Evolutionary conservation across 2,329 filamentous ascomycete genomes (phyloP).

Genomic region (Didymella lethalis): DNA sequence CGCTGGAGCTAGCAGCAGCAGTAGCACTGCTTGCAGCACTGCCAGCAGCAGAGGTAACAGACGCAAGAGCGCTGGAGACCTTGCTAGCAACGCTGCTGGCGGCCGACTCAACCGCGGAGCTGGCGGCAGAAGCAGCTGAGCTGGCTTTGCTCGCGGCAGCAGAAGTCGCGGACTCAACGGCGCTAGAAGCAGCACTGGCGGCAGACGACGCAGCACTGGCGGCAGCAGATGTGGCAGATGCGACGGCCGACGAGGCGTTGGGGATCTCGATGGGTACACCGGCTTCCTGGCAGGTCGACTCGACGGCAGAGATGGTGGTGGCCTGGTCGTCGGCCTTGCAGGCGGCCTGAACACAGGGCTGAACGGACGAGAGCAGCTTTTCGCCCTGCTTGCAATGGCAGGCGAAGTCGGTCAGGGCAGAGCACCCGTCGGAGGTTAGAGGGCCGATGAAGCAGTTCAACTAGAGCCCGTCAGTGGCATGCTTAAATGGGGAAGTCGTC

Average conservation of each 20-base stretch:
- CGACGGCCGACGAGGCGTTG: slow-evolving; percentile 23
- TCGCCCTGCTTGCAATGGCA: slow-evolving; percentile 55
- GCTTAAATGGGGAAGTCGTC: neutral
- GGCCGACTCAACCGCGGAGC: slow-evolving; percentile 22
- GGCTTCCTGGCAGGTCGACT: slow-evolving; percentile 43
- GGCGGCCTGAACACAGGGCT: slow-evolving; percentile 57
- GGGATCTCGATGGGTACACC: slow-evolving; percentile 45
- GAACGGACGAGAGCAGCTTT: slow-evolving; percentile 51
- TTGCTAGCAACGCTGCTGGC: slow-evolving; percentile 23
- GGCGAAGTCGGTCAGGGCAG: slow-evolving; percentile 57
- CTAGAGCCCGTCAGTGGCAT: slow-evolving; percentile 45
- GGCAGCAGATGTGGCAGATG: slow-evolving; percentile 22
- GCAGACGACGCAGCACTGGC: slow-evolving; percentile 18
- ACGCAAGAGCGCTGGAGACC: slow-evolving; percentile 5
- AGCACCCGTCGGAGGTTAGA: slow-evolving; percentile 56
- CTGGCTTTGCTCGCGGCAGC: slow-evolving; percentile 3
- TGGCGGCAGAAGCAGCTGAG: slow-evolving; percentile 18
- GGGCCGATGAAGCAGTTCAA: slow-evolving; percentile 56
- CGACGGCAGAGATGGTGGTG: slow-evolving; percentile 39
- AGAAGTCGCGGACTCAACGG: slow-evolving; percentile 13
- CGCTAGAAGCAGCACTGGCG: slow-evolving; percentile 18
- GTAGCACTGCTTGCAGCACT: slow-evolving; percentile 6
- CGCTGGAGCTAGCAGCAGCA: slow-evolving; percentile 25
- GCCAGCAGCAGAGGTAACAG: neutral
- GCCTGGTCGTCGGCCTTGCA: slow-evolving; percentile 52